phyloP scores from a whole-genome alignment of 2,329 filamentous ascomycete genomes.

The Verticillium zaregamsianum region DNA sequence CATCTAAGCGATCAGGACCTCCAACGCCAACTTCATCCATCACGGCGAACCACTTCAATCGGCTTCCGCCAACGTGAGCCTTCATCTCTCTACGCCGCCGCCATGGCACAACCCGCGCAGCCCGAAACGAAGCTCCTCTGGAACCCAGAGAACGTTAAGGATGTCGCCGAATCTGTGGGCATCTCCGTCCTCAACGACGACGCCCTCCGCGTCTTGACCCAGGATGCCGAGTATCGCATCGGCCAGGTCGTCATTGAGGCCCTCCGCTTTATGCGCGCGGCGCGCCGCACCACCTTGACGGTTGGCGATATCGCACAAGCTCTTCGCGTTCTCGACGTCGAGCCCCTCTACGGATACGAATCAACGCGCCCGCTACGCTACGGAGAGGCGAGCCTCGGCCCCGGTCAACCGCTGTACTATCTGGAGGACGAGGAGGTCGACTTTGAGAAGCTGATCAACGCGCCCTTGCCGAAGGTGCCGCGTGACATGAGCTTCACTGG shows the following conservation, averaged over 20 bases:
- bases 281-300: constrained; percentile 78
- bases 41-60: neutral
- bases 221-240: constrained; percentile 93
- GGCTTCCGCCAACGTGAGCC: neutral
- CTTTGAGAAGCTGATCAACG: constrained; percentile 98
- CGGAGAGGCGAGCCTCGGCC: constrained; percentile 88
- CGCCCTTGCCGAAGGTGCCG: constrained; percentile 89
- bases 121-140: constrained; percentile 63
- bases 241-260: constrained; percentile 92
- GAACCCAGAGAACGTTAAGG: constrained; percentile 93
- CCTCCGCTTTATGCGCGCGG: constrained; percentile 92
- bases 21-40: neutral
- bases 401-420: constrained; percentile 92
- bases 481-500: constrained; percentile 89
- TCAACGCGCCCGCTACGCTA: constrained; percentile 84
- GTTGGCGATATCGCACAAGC: constrained; percentile 89
- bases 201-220: constrained; percentile 78
- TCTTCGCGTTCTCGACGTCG: constrained; percentile 80
- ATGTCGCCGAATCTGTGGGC: constrained; percentile 94
- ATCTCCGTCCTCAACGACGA: constrained; percentile 79
- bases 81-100: neutral
- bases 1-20: neutral
- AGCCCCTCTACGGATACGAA: constrained; percentile 95
- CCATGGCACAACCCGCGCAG: neutral
- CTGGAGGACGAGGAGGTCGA: constrained; percentile 98